phyloP scores from a whole-genome alignment of 1,284 basidiomycete species.

The Cystobasidiaceae sp. region DNA sequence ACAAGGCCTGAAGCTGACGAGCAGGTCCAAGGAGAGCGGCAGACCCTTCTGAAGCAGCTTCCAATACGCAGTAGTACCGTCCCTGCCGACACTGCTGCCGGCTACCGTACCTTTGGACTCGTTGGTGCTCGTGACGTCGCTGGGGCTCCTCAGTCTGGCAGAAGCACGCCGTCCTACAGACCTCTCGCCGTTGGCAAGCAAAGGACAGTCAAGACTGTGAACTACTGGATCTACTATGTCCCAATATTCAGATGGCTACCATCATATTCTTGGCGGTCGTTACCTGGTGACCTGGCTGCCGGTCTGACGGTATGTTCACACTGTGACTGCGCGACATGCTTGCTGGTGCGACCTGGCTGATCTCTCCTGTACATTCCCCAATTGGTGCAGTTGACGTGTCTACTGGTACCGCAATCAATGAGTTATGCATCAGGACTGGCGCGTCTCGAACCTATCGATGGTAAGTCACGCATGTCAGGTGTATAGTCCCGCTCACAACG shows the following conservation, averaged over 20 bases:
- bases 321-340: background rate
- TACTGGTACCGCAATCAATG: conserved; percentile 83
- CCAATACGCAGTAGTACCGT: background rate
- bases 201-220: background rate
- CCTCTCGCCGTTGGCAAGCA: background rate
- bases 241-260: conserved; percentile 63
- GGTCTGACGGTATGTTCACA: conserved; percentile 59
- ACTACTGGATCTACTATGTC: conserved; percentile 39
- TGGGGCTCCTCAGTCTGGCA: conserved; percentile 2
- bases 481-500: background rate
- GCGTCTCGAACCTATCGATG: conserved; percentile 40
- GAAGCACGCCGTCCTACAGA: conserved; percentile 6
- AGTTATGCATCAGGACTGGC: conserved; percentile 85
- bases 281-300: conserved; percentile 73
- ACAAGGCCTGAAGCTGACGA: background rate
- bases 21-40: background rate
- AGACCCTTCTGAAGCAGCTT: background rate
- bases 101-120: conserved; percentile 5
- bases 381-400: conserved; percentile 58
- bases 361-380: background rate
- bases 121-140: background rate
- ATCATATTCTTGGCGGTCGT: conserved; percentile 67
- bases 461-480: conserved; percentile 5
- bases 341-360: background rate
- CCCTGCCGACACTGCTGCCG: background rate